Conservation (phyloP, 805 yeast species). For the Saccharomyces jurei region DNA sequence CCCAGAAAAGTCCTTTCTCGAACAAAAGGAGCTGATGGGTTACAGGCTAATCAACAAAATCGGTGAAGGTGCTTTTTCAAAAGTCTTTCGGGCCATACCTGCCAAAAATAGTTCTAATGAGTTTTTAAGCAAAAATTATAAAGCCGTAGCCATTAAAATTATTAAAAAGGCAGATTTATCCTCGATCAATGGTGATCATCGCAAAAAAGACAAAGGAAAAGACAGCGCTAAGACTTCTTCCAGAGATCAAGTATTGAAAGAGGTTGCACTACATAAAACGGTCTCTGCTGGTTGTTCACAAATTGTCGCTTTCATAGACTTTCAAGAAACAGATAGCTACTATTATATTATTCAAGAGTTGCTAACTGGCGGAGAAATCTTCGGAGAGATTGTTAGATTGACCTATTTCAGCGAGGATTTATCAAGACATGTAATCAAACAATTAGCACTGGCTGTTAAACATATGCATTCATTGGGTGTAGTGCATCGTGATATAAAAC, state of each 20-base stretch:
- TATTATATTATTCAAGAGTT: slow-evolving; percentile 68
- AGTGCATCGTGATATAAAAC: slow-evolving; percentile 78
- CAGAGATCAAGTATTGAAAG: slow-evolving; percentile 62
- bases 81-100: slow-evolving; percentile 55
- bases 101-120: slow-evolving; percentile 8
- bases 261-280: slow-evolving; percentile 64
- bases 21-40: slow-evolving; percentile 30
- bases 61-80: slow-evolving; percentile 81
- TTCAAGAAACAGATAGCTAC: slow-evolving; percentile 51
- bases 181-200: slow-evolving; percentile 30
- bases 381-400: slow-evolving; percentile 56
- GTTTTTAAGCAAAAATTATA: slow-evolving; percentile 10
- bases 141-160: slow-evolving; percentile 43
- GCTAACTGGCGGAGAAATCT: slow-evolving; percentile 71
- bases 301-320: slow-evolving; percentile 56
- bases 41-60: slow-evolving; percentile 42
- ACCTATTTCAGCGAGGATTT: slow-evolving; percentile 61
- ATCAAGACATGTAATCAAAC: slow-evolving; percentile 53
- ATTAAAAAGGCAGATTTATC: slow-evolving; percentile 67
- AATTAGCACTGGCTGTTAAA: slow-evolving; percentile 55
- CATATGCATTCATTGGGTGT: slow-evolving; percentile 70
- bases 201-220: slow-evolving; percentile 8
- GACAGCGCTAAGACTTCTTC: slow-evolving; percentile 20
- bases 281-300: slow-evolving; percentile 43
- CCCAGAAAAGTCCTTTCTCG: slow-evolving; percentile 23